Base-by-base conservation (phyloP, 441 rosid species). In the Adansonia madagascariensis region DNA sequence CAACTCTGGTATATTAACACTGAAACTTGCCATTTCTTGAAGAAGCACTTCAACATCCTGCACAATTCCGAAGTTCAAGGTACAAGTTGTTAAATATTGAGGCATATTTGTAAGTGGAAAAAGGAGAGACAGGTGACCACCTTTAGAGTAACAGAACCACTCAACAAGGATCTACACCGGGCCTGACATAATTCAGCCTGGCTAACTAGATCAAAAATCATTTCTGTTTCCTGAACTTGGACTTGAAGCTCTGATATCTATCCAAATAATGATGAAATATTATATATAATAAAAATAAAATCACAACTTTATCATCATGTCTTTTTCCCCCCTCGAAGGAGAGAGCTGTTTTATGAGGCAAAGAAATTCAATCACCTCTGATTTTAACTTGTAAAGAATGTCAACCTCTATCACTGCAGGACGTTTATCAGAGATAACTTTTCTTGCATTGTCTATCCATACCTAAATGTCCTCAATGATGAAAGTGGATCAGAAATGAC, bases 171-270 rank as follows among this genome's bases (percentile, higher is more conserved):
- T 43, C 55, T 77, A 80, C 98, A 94, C 74, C 60, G 77, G 74
- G 80, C 82, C 81, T 80, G 94, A 79, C 90, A 91, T 73, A 81
- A 79, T 87, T 94, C 96, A 9, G 92, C 92, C 82, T 83, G 78
- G 83, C 73, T 77, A 52, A 89, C 53, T 60, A 94, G 76, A 83
- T 89, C 88, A 77, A 86, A 81, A 73, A 96, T 81, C 80, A 73
- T 78, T 78, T 85, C 86, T 53, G 83, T 85, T 86, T 91, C 94
- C 44, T 94, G 91, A 80, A 89, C 85, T 78, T 87, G 77, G 74
- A 92, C 88, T 77, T 87, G 89, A 88, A 96, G 96, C 88, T 92
- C 92, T 75, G 79, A 57, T 66, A 91, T 86, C 98, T 94, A 78
- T 80, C 52, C 73, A 74, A 74, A 84, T 18, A 74, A 74, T 31